Evolutionary conservation across 768 basidiomycete species (phyloP).

Genomic region (Lyophyllum semitale): DNA sequence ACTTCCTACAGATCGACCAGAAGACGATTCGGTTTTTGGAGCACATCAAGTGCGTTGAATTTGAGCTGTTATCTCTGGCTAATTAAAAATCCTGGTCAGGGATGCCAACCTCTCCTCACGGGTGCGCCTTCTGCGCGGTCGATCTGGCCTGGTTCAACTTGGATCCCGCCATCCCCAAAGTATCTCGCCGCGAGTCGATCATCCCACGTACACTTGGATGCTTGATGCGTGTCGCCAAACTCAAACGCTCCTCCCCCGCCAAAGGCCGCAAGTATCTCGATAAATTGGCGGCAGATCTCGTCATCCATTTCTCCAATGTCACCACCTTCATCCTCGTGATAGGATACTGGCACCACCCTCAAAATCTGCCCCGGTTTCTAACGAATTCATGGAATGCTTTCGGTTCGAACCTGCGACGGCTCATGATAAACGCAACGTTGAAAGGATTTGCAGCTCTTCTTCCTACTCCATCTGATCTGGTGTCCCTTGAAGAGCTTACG

Average conservation of each 20-base stretch:
- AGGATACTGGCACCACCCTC: slow-evolving; percentile 12
- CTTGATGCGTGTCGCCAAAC: background rate
- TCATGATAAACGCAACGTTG: slow-evolving; percentile 13
- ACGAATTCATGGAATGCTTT: slow-evolving; percentile 9
- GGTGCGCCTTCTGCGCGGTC: slow-evolving; percentile 15
- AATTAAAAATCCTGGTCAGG: background rate
- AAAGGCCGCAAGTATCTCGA: slow-evolving; percentile 3
- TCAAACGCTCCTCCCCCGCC: background rate
- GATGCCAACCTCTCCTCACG: slow-evolving; percentile 10
- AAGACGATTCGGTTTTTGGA: slow-evolving; percentile 10
- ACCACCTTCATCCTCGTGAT: slow-evolving; percentile 11
- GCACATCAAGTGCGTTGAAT: slow-evolving; percentile 8
- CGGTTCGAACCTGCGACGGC: slow-evolving; percentile 8
- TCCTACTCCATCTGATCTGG: background rate
- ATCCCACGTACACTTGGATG: background rate
- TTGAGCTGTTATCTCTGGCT: background rate
- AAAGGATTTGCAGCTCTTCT: slow-evolving; percentile 8
- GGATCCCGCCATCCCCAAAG: background rate
- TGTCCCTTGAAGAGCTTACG: background rate
- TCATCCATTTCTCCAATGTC: slow-evolving; percentile 11
- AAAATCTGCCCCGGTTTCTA: slow-evolving; percentile 8
- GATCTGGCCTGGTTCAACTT: slow-evolving; percentile 16
- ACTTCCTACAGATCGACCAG: slow-evolving; percentile 6
- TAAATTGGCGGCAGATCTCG: slow-evolving; percentile 1
- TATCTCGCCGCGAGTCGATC: background rate